These are phyloP conservation scores for Linanthus parryae DNA, from an alignment of 148 eudicot genomes.

Conservation along the genomic window DNA sequence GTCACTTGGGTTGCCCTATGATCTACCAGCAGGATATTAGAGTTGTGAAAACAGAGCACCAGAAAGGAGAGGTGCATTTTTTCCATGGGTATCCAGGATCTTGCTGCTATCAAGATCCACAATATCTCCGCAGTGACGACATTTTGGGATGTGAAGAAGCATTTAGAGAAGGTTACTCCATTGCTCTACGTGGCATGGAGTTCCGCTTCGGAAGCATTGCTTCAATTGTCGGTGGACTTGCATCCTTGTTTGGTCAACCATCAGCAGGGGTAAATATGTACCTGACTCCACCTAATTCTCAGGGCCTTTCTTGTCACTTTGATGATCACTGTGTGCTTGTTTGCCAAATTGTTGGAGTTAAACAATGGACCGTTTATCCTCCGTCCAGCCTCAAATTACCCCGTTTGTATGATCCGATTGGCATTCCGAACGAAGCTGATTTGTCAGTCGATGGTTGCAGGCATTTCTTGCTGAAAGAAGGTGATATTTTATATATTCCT, in stretches of 20 bases:
- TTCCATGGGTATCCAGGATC: conserved; percentile 27
- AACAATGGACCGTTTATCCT: conserved; percentile 57
- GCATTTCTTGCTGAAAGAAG: conserved; percentile 54
- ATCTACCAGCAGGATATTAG: conserved; percentile 79
- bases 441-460: conserved; percentile 15
- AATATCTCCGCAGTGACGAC: conserved; percentile 35
- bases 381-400: conserved; percentile 39
- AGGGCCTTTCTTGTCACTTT: conserved; percentile 80
- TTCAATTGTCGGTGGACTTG: conserved; percentile 46
- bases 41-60: conserved; percentile 44
- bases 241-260: conserved; percentile 78
- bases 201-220: conserved; percentile 49
- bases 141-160: conserved; percentile 66
- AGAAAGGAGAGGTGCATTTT: conserved; percentile 51
- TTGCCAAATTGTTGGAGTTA: conserved; percentile 66
- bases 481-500: conserved; percentile 84
- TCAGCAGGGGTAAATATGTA: conserved; percentile 82
- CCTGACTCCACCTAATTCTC: conserved; percentile 76
- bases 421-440: conserved; percentile 20
- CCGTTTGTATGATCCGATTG: conserved; percentile 57
- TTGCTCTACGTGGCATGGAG: conserved; percentile 84
- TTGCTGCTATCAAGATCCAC: conserved; percentile 15
- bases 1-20: conserved; percentile 49
- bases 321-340: conserved; percentile 95
- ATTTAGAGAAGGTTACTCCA: conserved; percentile 57